Evolutionary conservation across 2,329 filamentous ascomycete genomes (phyloP).

Genomic region (Pseudogymnoascus sp.): DNA sequence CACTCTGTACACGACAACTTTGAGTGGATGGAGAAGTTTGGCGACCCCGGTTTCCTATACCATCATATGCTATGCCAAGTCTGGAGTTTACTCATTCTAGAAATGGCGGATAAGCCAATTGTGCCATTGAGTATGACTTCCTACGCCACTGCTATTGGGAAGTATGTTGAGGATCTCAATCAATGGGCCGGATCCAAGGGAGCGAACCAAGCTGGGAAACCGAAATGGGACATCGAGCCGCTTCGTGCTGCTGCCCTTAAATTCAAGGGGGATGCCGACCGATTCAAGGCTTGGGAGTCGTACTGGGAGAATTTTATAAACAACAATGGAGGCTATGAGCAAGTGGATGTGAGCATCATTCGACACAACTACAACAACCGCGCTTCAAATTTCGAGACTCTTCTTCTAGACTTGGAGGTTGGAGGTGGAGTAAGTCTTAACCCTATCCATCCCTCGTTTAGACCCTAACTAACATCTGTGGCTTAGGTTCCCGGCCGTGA

Average conservation of each 20-base stretch:
- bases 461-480: conserved; percentile 11
- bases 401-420: conserved; percentile 68
- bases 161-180: conserved; percentile 61
- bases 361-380: conserved; percentile 72
- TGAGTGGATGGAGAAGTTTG: conserved; percentile 72
- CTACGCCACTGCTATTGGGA: conserved; percentile 60
- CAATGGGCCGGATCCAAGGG: conserved; percentile 55
- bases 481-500: conserved; percentile 70
- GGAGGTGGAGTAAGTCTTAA: conserved; percentile 63
- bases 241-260: conserved; percentile 56
- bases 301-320: conserved; percentile 70
- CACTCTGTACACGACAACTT: conserved; percentile 87
- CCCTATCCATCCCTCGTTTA: conserved; percentile 4
- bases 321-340: conserved; percentile 66
- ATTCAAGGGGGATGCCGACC: conserved; percentile 51
- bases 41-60: conserved; percentile 77
- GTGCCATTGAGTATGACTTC: conserved; percentile 72
- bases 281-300: conserved; percentile 70
- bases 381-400: conserved; percentile 74
- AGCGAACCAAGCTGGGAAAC: conserved; percentile 42
- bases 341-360: conserved; percentile 39
- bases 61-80: conserved; percentile 75
- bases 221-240: conserved; percentile 33
- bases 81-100: conserved; percentile 73
- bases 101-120: conserved; percentile 73